These are phyloP conservation scores for Populus simonii DNA, from an alignment of 345 rosid species.

Conservation along the genomic window DNA sequence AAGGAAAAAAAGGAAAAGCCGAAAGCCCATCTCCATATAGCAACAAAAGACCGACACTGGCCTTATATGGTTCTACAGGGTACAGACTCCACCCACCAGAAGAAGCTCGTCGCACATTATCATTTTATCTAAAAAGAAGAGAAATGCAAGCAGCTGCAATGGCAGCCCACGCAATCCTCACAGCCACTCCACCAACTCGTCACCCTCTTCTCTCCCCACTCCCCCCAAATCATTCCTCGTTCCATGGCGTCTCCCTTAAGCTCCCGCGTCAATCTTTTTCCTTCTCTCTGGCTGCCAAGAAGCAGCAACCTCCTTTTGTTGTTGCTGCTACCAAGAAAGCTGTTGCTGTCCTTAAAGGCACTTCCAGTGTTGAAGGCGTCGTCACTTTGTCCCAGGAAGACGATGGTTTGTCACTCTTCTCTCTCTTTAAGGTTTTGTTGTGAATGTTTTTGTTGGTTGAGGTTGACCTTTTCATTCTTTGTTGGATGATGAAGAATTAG, in stretches of 20 bases:
- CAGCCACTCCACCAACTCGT: slow-evolving; percentile 27
- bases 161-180: slow-evolving; percentile 53
- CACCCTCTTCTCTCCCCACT: slow-evolving; percentile 23
- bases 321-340: slow-evolving; percentile 72
- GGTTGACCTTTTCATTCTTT: slow-evolving; percentile 1
- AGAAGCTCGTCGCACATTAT: background rate
- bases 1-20: no score
- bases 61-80: no score
- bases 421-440: background rate
- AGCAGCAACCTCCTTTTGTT: slow-evolving; percentile 38
- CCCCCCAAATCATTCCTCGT: slow-evolving; percentile 35
- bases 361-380: slow-evolving; percentile 81
- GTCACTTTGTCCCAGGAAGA: slow-evolving; percentile 75
- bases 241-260: slow-evolving; percentile 56
- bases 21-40: no score
- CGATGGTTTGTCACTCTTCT: slow-evolving; percentile 40
- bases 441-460: background rate
- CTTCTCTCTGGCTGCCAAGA: slow-evolving; percentile 31
- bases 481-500: background rate
- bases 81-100: no score
- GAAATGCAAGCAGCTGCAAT: slow-evolving; percentile 36
- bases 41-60: no score
- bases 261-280: slow-evolving; percentile 42
- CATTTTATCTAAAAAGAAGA: background rate
- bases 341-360: slow-evolving; percentile 86